Evolutionary conservation across 1,284 basidiomycete genomes (phyloP).

Genomic region (Ustilago xerochloae): DNA sequence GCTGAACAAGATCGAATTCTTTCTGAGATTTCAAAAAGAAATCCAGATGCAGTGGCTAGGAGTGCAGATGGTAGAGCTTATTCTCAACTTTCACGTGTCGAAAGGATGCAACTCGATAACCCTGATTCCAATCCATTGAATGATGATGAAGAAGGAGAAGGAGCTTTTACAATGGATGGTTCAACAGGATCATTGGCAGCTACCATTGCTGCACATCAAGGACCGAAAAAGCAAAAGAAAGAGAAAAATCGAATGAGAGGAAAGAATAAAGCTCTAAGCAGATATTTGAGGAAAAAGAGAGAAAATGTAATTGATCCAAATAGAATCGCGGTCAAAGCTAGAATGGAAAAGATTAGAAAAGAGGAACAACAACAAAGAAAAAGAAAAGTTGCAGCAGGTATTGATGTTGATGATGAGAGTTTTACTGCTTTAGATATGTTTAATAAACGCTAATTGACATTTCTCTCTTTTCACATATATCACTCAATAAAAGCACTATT

Average conservation of each 20-base stretch:
- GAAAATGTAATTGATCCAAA: slow-evolving; percentile 65
- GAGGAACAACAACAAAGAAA: slow-evolving; percentile 25
- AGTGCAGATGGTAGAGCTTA: slow-evolving; percentile 63
- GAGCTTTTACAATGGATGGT: neutral
- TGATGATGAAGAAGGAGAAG: slow-evolving; percentile 16
- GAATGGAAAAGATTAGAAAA: slow-evolving; percentile 42
- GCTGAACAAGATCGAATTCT: slow-evolving; percentile 71
- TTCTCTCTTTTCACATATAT: neutral
- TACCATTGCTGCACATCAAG: slow-evolving; percentile 26
- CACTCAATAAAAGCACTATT: neutral
- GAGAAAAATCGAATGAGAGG: slow-evolving; percentile 63
- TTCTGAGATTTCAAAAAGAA: slow-evolving; percentile 22
- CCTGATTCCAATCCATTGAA: slow-evolving; percentile 15
- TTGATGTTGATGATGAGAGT: slow-evolving; percentile 13
- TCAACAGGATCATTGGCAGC: slow-evolving; percentile 20
- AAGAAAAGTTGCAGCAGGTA: slow-evolving; percentile 30
- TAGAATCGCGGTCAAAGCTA: slow-evolving; percentile 46
- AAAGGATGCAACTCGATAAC: slow-evolving; percentile 57
- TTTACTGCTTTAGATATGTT: slow-evolving; percentile 41
- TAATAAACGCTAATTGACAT: slow-evolving; percentile 17
- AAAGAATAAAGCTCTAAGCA: slow-evolving; percentile 61
- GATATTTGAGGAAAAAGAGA: slow-evolving; percentile 62
- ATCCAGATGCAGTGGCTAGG: slow-evolving; percentile 26
- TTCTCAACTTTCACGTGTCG: slow-evolving; percentile 56
- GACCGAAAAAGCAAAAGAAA: slow-evolving; percentile 24